Evolutionary conservation across 2,329 filamentous ascomycete genomes (phyloP).

Genomic region (Claviceps quebecensis): DNA sequence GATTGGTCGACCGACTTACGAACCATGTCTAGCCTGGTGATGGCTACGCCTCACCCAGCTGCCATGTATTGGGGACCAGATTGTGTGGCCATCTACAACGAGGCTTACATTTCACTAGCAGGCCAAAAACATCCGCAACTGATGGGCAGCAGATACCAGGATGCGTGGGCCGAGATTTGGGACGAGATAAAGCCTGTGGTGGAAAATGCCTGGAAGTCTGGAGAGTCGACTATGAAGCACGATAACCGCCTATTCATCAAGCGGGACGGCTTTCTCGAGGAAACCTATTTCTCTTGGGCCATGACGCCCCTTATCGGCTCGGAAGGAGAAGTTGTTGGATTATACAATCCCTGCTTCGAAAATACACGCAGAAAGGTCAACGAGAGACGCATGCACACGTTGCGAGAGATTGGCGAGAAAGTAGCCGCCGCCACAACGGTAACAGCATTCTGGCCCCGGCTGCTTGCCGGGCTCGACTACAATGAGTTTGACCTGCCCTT

Average conservation of each 20-base stretch:
- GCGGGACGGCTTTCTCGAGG: constrained; percentile 57
- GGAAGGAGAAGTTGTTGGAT: constrained; percentile 58
- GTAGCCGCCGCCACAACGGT: constrained; percentile 61
- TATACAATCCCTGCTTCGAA: constrained; percentile 73
- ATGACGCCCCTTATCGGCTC: constrained; percentile 64
- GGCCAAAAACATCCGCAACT: constrained; percentile 63
- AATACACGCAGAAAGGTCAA: constrained; percentile 67
- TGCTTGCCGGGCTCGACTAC: constrained; percentile 53
- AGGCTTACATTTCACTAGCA: constrained; percentile 56
- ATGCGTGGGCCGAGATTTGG: constrained; percentile 66
- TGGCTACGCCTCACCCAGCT: constrained; percentile 62
- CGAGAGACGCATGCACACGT: constrained; percentile 64
- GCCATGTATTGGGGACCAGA: constrained; percentile 71
- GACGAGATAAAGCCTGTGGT: constrained; percentile 55
- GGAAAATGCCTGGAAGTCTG: constrained; percentile 49
- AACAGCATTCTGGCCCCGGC: constrained; percentile 58
- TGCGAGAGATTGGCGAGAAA: constrained; percentile 64
- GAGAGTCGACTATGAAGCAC: constrained; percentile 72
- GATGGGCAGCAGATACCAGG: constrained; percentile 58
- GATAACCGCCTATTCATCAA: constrained; percentile 64
- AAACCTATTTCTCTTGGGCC: constrained; percentile 73
- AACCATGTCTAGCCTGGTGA: constrained; percentile 68
- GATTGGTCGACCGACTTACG: constrained; percentile 58
- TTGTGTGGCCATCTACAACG: constrained; percentile 55
- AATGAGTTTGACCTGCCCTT: constrained; percentile 69